Evolutionary conservation across 208 protist genomes (phyloP), one percentile per base, ranked within the genome.

Genomic region (Zelonia costaricensis): DNA sequence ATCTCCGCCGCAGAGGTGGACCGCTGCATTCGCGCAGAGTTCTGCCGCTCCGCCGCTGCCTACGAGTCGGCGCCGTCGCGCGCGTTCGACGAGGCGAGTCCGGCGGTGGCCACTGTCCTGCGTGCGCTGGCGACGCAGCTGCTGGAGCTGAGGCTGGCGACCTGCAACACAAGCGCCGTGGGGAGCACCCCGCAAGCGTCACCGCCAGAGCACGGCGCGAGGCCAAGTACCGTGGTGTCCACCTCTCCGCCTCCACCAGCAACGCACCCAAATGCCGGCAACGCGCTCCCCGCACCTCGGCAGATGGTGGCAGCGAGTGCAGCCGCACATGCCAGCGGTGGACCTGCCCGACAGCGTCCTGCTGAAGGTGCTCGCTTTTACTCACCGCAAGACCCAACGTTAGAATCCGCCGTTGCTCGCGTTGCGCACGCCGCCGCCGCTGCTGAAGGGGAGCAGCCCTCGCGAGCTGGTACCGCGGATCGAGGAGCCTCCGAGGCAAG

Each of bases 91-190:
- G 27, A 64, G 10, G 52, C 81, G 27, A 76, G 28, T 45, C 66
- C 76, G 1, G 48, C 20, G 8, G 58, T 64, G 7, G 69, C 63
- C 10, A 55, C 58, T 20, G 67, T 87, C 57, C 54, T 81, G 6
- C 80, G 70, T 0, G 83, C 73, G 4, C 48, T 87, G 16, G 80
- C 74, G 20, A 67, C 62, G 16, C 70, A 84, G 43, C 48, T 88
- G 7, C 55, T 71, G 30, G 74, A 88, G 43, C 70, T 79, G 52
- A 30, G 23, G 36, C 18, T 4, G 20, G 18, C 28, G 2, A 13
- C 52, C 13, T 22, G 8, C 25, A 16, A 45, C 10, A n/a, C n/a
- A n/a, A n/a, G n/a, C n/a, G n/a, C n/a, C n/a, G n/a, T n/a, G 36
- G 42, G 1, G 36, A 57, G 12, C 22, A 2, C 7, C 3, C 38